Percentiles rank a stretch among this genome's conserved stretches.
Conservation (phyloP, 352 stramenopile genomes). For the Phytophthora uliginosa region DNA sequence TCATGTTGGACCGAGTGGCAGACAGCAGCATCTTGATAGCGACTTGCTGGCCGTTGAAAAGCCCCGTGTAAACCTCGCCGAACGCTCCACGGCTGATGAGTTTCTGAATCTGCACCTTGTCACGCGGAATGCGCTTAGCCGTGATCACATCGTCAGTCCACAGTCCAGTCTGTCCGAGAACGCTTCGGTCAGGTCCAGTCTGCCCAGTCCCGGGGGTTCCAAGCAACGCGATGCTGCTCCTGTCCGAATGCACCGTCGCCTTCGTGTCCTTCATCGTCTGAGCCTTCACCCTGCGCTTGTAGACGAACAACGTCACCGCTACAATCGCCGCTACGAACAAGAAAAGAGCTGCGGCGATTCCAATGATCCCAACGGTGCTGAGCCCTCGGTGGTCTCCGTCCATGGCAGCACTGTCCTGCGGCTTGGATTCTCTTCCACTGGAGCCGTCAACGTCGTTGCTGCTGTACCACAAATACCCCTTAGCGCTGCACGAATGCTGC, state of each 20-base stretch:
- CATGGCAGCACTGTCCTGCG: not conserved
- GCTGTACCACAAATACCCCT: conserved; percentile 34
- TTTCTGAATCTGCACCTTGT: conserved; percentile 43
- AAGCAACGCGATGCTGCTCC: conserved; percentile 25
- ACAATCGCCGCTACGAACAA: conserved; percentile 28
- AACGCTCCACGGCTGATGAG: conserved; percentile 52
- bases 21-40: conserved; percentile 56
- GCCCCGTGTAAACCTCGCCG: conserved; percentile 47
- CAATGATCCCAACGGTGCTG: conserved; percentile 11
- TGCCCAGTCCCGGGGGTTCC: conserved; percentile 21
- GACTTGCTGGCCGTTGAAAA: conserved; percentile 50
- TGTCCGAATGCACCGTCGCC: conserved; percentile 18
- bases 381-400: not conserved
- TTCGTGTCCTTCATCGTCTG: conserved; percentile 25
- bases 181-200: conserved; percentile 1
- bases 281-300: conserved; percentile 24
- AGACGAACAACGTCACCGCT: conserved; percentile 25
- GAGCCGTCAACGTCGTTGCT: conserved; percentile 26
- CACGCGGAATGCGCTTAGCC: conserved; percentile 42
- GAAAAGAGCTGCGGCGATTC: conserved; percentile 2
- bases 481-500: conserved; percentile 23
- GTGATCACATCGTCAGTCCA: conserved; percentile 47
- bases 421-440: conserved; percentile 6
- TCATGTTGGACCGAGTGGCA: conserved; percentile 17
- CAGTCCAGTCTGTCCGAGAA: conserved; percentile 27